Percentiles rank a stretch among this genome's conserved stretches.
These are phyloP conservation scores for Pleurotus tuoliensis DNA, from an alignment of 768 basidiomycete species.

Conservation along the genomic window DNA sequence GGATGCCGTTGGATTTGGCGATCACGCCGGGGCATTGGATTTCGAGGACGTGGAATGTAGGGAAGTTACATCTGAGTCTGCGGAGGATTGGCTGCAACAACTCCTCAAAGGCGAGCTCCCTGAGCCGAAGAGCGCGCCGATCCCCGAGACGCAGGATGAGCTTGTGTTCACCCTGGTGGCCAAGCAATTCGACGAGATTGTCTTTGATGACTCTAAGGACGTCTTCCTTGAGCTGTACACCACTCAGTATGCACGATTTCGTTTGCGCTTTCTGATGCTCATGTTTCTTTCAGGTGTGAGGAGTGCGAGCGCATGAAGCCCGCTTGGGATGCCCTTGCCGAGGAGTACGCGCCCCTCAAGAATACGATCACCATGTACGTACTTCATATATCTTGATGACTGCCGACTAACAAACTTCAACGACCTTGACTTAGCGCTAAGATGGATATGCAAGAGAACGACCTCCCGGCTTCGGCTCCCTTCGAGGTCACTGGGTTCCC, in stretches of 20 bases:
- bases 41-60: constrained; percentile 75
- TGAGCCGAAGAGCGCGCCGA: constrained; percentile 83
- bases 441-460: constrained; percentile 95
- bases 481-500: constrained; percentile 92
- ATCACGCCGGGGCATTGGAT: constrained; percentile 95
- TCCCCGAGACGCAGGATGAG: constrained; percentile 82
- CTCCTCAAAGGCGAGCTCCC: constrained; percentile 78
- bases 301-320: constrained; percentile 98
- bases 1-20: constrained; percentile 90
- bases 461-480: constrained; percentile 83
- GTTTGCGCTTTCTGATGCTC: background rate
- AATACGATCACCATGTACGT: constrained; percentile 76
- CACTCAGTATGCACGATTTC: constrained; percentile 65
- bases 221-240: constrained; percentile 97
- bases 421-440: constrained; percentile 62
- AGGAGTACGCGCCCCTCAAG: constrained; percentile 73
- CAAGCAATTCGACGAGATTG: constrained; percentile 83
- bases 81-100: constrained; percentile 56
- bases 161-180: constrained; percentile 81
- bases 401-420: background rate
- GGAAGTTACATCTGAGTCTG: constrained; percentile 51
- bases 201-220: constrained; percentile 85
- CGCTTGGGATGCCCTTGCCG: constrained; percentile 86
- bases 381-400: background rate
- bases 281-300: constrained; percentile 56